Evolutionary conservation across 2,329 filamentous ascomycete genomes (phyloP).

Genomic region (Pseudogymnoascus pannorum): DNA sequence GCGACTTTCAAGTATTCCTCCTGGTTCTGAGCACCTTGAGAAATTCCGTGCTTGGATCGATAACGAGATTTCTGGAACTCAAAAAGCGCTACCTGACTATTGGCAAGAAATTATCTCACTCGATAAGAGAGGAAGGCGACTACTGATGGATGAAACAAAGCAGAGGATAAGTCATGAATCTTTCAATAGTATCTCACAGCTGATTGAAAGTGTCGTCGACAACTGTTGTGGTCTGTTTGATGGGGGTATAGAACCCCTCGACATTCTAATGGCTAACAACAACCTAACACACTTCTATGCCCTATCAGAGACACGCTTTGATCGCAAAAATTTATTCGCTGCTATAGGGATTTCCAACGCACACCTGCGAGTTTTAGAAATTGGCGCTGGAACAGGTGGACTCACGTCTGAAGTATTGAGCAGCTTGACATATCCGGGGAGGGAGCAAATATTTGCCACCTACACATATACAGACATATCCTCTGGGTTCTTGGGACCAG

Average conservation of each 20-base stretch:
- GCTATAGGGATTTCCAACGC: slow-evolving; percentile 21
- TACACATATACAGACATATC: slow-evolving; percentile 22
- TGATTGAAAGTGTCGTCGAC: background rate
- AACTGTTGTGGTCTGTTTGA: slow-evolving; percentile 7
- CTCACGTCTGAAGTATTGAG: slow-evolving; percentile 16
- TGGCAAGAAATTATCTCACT: background rate
- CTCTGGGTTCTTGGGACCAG: slow-evolving; percentile 27
- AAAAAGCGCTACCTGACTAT: slow-evolving; percentile 2
- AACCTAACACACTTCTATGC: slow-evolving; percentile 12
- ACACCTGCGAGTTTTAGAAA: slow-evolving; percentile 28
- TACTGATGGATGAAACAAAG: background rate
- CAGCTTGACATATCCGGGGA: slow-evolving; percentile 4
- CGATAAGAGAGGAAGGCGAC: slow-evolving; percentile 4
- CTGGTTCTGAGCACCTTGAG: slow-evolving; percentile 10
- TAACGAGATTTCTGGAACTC: background rate
- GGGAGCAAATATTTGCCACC: slow-evolving; percentile 6
- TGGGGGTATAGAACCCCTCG: background rate
- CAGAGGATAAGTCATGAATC: background rate
- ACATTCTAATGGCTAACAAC: slow-evolving; percentile 13
- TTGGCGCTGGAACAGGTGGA: slow-evolving; percentile 25
- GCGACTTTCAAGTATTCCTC: background rate
- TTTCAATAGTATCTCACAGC: background rate
- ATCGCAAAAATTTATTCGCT: slow-evolving; percentile 21
- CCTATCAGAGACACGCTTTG: slow-evolving; percentile 9
- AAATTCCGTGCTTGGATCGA: slow-evolving; percentile 17